phyloP scores from a whole-genome alignment of 2,329 filamentous ascomycete species.

The Nothopassalora personata region DNA sequence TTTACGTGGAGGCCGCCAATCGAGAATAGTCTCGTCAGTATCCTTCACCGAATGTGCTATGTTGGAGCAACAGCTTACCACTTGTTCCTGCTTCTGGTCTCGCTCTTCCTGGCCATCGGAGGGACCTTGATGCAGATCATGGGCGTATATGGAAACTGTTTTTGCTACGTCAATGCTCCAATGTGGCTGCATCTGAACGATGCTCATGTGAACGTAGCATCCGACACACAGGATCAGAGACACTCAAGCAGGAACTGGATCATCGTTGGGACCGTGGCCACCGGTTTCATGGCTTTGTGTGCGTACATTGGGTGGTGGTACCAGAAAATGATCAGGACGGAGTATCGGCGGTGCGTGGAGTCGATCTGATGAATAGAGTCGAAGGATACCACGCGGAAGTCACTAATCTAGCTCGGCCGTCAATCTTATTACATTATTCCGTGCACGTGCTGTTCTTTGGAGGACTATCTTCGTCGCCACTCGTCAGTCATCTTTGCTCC shows the following conservation, averaged over 20 bases:
- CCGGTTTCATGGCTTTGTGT: conserved; percentile 1
- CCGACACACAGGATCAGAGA: conserved; percentile 1
- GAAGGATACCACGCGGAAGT: too few relatives aligned
- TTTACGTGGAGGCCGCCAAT: too few relatives aligned
- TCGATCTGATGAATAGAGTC: too few relatives aligned
- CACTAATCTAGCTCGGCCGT: too few relatives aligned
- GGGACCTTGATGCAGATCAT: conserved; percentile 6
- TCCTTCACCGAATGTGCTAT: too few relatives aligned
- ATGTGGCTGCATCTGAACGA: conserved; percentile 2
- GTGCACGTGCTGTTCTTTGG: background rate
- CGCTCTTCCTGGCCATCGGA: conserved; percentile 5
- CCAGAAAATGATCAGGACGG: conserved; percentile 1
- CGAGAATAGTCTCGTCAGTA: too few relatives aligned
- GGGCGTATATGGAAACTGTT: conserved; percentile 5
- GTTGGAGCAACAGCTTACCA: too few relatives aligned
- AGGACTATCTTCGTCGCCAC: background rate
- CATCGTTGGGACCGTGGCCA: conserved; percentile 2
- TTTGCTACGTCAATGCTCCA: conserved; percentile 5
- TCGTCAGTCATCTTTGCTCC: background rate
- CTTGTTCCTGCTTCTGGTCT: background rate
- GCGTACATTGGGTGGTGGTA: conserved; percentile 5
- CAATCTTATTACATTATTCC: too few relatives aligned
- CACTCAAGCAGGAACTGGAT: conserved; percentile 7
- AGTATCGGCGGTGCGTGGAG: background rate
- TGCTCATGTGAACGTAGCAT: conserved; percentile 6